Base-by-base conservation (phyloP, 1,139 yeast genomes). In the Yamadazyma sp. region DNA sequence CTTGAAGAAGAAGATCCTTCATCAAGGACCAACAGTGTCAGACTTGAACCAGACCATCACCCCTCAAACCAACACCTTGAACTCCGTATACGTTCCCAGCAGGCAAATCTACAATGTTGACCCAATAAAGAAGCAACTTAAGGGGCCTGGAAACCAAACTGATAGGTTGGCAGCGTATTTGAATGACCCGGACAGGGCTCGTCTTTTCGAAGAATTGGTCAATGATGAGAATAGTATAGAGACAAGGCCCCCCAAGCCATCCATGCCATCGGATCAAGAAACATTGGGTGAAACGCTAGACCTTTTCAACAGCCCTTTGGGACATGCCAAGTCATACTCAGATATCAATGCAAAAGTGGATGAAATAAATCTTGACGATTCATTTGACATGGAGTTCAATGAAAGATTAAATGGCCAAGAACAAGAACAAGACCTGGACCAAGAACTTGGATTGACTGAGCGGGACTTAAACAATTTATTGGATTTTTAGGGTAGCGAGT, bases 221-320 rank as follows among this genome's bases (percentile, higher is more conserved):
- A 58, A 59, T 37, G 63, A 62, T 33, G 66, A 62, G 27, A 58
- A 57, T 31, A 74, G 73, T 39, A 57, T 74, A 27, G 79, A 73
- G 40, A 43, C 54, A 16, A 57, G 60, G 40, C 23, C 23, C 3
- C 34, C 39, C 2, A 35, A n/a, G 12, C 16, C 14, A 27, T 1
- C 15, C 9, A 15, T 20, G 3, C 31, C 16, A 9, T 28, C 16
- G 5, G 31, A 24, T 15, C 8, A 31, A 33, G 10, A 18, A 24
- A 24, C 39, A 37, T 4, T 34, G 23, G 3, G 29, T 14, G 15
- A 46, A 46, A 12, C 46, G 41, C 12, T 44, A 45, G 12, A 34
- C n/a, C 4, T 35, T 12, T 37, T 40, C 17, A 20, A 27, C 25
- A 5, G 11, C 11, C 17, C 24, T 10, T 22, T 33, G 10, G 24